A percentile compares a stretch with the other conserved stretches of the same genome.
These are phyloP conservation scores for Salix dunnii DNA, from an alignment of 345 rosid genomes.

Conservation along the genomic window DNA sequence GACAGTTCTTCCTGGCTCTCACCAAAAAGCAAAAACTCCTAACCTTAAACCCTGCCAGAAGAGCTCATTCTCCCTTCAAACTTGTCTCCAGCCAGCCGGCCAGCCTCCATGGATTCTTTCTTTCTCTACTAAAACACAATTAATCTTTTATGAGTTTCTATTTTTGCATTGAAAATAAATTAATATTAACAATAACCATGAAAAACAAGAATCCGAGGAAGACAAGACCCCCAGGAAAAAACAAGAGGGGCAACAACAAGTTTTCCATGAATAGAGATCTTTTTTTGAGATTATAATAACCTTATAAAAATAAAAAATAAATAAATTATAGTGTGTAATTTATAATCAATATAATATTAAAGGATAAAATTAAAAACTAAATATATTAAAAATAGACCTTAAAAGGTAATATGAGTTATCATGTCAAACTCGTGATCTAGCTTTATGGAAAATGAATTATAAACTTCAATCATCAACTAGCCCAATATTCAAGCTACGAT, in stretches of 20 bases:
- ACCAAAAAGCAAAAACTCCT: background rate
- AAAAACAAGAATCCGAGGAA: conserved; percentile 28
- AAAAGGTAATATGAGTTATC: too few species aligned
- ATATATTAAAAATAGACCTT: too few species aligned
- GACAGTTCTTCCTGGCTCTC: background rate
- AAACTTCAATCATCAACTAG: too few species aligned
- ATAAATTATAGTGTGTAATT: too few species aligned
- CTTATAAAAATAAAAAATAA: too few species aligned
- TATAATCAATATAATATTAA: too few species aligned
- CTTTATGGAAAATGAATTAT: too few species aligned
- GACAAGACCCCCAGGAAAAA: conserved; percentile 32
- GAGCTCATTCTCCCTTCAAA: background rate
- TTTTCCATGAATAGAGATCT: conserved; percentile 33
- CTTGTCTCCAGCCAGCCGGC: background rate
- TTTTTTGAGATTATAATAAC: too few species aligned
- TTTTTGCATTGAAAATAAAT: background rate
- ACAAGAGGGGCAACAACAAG: conserved; percentile 13
- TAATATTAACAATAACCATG: conserved; percentile 16
- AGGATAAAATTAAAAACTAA: too few species aligned
- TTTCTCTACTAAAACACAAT: background rate
- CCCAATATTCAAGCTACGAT: too few species aligned
- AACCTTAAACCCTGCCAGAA: conserved; percentile 14
- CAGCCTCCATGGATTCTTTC: background rate
- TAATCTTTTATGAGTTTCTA: background rate
- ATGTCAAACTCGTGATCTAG: too few species aligned